Percentiles rank a stretch among this genome's conserved stretches.
phyloP scores from a whole-genome alignment of 306 rosid species.

The Ziziphus jujuba region DNA sequence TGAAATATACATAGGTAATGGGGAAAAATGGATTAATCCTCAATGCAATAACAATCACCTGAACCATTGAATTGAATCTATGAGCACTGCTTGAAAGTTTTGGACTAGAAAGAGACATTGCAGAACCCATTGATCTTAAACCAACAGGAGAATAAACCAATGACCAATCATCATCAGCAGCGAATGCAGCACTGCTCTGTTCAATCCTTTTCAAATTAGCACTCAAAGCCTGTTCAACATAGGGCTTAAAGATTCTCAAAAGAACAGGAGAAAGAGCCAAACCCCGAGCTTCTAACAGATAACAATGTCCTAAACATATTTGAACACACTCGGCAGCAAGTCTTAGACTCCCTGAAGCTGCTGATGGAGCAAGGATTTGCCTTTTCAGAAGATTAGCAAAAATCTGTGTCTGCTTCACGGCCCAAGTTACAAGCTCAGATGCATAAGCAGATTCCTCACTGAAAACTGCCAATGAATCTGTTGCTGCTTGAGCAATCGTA shows the following conservation, averaged over 20 bases:
- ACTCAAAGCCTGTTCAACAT: conserved; percentile 54
- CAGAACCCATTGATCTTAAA: conserved; percentile 45
- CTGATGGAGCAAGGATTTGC: conserved; percentile 63
- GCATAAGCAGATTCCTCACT: conserved; percentile 73
- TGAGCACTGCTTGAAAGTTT: conserved; percentile 85
- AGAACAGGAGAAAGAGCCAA: conserved; percentile 79
- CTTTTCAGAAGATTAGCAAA: conserved; percentile 58
- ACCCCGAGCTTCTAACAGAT: conserved; percentile 64
- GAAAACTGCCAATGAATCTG: conserved; percentile 65
- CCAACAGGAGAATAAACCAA: conserved; percentile 51
- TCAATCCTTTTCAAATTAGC: conserved; percentile 74
- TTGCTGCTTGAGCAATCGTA: conserved; percentile 68
- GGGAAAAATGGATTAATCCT: not conserved
- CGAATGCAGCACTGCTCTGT: conserved; percentile 71
- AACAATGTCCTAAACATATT: conserved; percentile 68
- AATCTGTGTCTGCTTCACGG: conserved; percentile 58
- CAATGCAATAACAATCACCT: conserved; percentile 42
- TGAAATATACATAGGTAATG: no score
- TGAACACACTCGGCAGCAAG: conserved; percentile 77
- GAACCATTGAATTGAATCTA: conserved; percentile 76
- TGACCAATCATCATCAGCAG: conserved; percentile 78
- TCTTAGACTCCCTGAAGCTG: conserved; percentile 74
- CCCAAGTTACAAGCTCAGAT: conserved; percentile 94
- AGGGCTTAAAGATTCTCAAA: conserved; percentile 60
- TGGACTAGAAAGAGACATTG: conserved; percentile 53